Conservation (phyloP, 2,329 filamentous ascomycete genomes). For the Talaromyces amestolkiae region DNA sequence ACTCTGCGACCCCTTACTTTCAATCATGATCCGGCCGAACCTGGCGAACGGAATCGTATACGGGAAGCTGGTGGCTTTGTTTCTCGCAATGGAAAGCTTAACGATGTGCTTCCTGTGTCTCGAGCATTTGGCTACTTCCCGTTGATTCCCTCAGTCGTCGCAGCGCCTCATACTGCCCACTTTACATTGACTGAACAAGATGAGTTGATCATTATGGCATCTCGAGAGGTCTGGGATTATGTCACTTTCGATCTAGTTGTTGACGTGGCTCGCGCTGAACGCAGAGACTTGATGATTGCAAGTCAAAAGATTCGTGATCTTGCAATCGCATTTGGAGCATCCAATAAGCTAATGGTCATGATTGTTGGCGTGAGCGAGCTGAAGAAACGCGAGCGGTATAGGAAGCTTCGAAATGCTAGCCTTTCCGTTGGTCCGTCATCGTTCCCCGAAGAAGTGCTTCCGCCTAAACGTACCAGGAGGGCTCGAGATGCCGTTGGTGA, state of each 20-base stretch:
- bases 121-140: slow-evolving; percentile 93
- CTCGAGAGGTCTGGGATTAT: slow-evolving; percentile 92
- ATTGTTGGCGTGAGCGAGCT: slow-evolving; percentile 90
- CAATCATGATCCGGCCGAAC: slow-evolving; percentile 91
- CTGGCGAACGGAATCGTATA: slow-evolving; percentile 79
- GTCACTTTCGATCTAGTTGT: slow-evolving; percentile 85
- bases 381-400: slow-evolving; percentile 70
- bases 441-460: slow-evolving; percentile 63
- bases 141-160: slow-evolving; percentile 87
- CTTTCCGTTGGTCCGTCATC: slow-evolving; percentile 63
- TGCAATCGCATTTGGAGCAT: slow-evolving; percentile 91
- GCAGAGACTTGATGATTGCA: slow-evolving; percentile 87
- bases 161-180: slow-evolving; percentile 78
- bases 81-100: slow-evolving; percentile 87
- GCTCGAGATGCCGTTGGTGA: slow-evolving; percentile 64
- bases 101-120: slow-evolving; percentile 87
- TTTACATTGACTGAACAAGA: slow-evolving; percentile 80
- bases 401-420: background rate
- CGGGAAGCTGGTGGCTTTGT: slow-evolving; percentile 94
- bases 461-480: slow-evolving; percentile 62
- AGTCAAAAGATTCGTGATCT: slow-evolving; percentile 92
- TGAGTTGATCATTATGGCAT: slow-evolving; percentile 89
- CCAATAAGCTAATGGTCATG: slow-evolving; percentile 98
- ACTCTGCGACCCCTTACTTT: slow-evolving; percentile 77
- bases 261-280: slow-evolving; percentile 83